Conservation (phyloP, 2,329 filamentous ascomycete species). For the Curvularia sp. region DNA sequence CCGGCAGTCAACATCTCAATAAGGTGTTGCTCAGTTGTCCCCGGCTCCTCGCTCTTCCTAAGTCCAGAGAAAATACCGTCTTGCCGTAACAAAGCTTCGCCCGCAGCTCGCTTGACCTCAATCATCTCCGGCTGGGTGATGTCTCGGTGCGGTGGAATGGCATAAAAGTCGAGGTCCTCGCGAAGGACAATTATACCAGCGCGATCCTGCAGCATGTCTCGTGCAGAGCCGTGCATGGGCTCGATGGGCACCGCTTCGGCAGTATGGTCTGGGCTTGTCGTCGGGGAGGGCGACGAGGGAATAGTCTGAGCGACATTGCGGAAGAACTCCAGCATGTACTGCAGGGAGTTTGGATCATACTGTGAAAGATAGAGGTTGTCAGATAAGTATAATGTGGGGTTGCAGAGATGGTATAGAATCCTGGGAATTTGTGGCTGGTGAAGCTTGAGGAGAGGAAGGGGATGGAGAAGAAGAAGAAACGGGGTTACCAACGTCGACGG, state of each 20-base stretch:
- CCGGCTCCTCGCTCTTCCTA: conserved; percentile 92
- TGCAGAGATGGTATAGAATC: conserved; percentile 52
- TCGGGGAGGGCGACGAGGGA: conserved; percentile 72
- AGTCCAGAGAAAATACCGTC: conserved; percentile 95
- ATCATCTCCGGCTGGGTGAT: conserved; percentile 93
- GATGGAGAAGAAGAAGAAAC: conserved; percentile 41
- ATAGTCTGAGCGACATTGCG: conserved; percentile 96
- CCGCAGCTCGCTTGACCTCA: conserved; percentile 91
- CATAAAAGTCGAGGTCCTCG: conserved; percentile 97
- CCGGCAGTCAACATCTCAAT: conserved; percentile 99
- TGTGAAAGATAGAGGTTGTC: conserved; percentile 64
- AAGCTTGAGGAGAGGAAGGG: conserved; percentile 42
- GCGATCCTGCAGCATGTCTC: conserved; percentile 82
- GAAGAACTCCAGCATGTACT: conserved; percentile 99
- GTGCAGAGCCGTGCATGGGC: conserved; percentile 70
- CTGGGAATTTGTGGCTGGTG: conserved; percentile 46
- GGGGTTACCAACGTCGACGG: conserved; percentile 84
- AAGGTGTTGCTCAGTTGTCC: conserved; percentile 95
- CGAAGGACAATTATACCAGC: conserved; percentile 96
- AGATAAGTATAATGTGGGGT: conserved; percentile 61
- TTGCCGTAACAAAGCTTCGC: conserved; percentile 83
- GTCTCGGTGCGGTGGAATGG: conserved; percentile 83
- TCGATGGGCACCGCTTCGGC: conserved; percentile 71
- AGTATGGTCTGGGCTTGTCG: conserved; percentile 51
- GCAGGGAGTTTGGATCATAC: conserved; percentile 95